phyloP scores from a whole-genome alignment of 805 yeast species.

The Candida quercuum region DNA sequence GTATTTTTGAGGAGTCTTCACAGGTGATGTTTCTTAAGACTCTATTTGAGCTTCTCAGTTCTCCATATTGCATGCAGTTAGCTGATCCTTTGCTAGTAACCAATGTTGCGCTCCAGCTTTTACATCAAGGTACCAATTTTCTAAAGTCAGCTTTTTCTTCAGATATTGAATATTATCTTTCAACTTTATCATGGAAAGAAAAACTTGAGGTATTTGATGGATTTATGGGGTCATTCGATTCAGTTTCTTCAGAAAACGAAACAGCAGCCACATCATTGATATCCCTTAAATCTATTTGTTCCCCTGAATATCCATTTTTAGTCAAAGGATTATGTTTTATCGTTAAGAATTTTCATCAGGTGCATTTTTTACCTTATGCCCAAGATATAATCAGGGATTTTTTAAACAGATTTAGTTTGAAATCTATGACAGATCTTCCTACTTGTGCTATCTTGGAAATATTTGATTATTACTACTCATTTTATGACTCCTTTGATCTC shows the following conservation, averaged over 20 bases:
- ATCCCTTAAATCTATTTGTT: slow-evolving; percentile 16
- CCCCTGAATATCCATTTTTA: slow-evolving; percentile 18
- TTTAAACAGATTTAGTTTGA: neutral
- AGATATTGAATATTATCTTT: neutral
- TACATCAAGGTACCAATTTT: slow-evolving; percentile 11
- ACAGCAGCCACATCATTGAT: slow-evolving; percentile 21
- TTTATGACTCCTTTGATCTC: neutral
- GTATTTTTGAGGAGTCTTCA: slow-evolving; percentile 35
- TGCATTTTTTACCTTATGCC: slow-evolving; percentile 21
- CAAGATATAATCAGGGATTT: neutral
- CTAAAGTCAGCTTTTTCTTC: slow-evolving; percentile 4
- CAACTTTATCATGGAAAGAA: neutral
- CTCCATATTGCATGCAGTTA: slow-evolving; percentile 16
- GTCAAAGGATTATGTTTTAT: slow-evolving; percentile 9
- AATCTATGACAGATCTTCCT: slow-evolving; percentile 2
- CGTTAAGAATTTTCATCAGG: slow-evolving; percentile 2
- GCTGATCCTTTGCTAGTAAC: neutral
- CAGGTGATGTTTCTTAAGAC: slow-evolving; percentile 28
- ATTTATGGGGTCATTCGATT: slow-evolving; percentile 17
- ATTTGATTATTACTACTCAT: slow-evolving; percentile 6
- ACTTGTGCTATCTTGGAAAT: slow-evolving; percentile 11
- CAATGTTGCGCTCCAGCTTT: neutral
- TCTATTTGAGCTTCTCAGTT: slow-evolving; percentile 25
- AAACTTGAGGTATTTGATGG: slow-evolving; percentile 19
- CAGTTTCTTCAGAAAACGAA: slow-evolving; percentile 24